Percentiles rank a stretch among this genome's conserved stretches.
Conservation (phyloP, 1,139 yeast genomes). For the Blastobotrys elegans region DNA sequence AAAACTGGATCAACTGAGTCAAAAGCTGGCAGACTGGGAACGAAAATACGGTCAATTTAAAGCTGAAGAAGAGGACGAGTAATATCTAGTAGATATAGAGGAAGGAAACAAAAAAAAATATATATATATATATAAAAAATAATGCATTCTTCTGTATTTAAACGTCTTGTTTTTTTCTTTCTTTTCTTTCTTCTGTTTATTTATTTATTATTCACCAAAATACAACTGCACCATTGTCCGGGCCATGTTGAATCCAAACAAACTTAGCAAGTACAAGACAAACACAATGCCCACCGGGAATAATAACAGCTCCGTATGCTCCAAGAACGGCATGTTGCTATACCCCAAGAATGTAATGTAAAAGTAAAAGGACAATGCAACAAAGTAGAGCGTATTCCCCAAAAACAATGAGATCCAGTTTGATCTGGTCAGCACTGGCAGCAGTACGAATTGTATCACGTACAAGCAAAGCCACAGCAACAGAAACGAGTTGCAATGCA, state of each 20-base stretch:
- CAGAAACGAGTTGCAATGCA: slow-evolving; percentile 84
- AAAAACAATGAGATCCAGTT: slow-evolving; percentile 61
- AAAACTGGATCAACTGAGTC: slow-evolving; percentile 66
- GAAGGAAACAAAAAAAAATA: neutral
- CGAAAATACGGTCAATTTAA: slow-evolving; percentile 53
- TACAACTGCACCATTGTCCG: slow-evolving; percentile 62
- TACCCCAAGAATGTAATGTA: slow-evolving; percentile 83
- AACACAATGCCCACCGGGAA: slow-evolving; percentile 56
- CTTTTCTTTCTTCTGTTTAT: neutral
- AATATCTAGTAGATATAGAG: neutral
- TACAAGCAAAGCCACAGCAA: slow-evolving; percentile 76
- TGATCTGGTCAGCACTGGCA: slow-evolving; percentile 64
- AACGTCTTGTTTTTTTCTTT: slow-evolving; percentile 4
- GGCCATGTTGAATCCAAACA: slow-evolving; percentile 67
- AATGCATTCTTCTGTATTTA: too few relatives aligned
- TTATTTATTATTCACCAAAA: slow-evolving; percentile 38
- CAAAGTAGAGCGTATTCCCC: slow-evolving; percentile 74
- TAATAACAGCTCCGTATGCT: slow-evolving; percentile 52
- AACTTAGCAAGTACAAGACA: slow-evolving; percentile 45
- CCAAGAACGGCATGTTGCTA: slow-evolving; percentile 74
- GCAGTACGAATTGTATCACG: slow-evolving; percentile 65
- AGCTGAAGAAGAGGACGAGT: slow-evolving; percentile 2
- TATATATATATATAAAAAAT: neutral
- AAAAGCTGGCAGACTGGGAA: slow-evolving; percentile 72
- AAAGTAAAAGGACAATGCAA: slow-evolving; percentile 68